Conservation (phyloP, 176 grass and related monocot genomes). For the Lolium perenne region DNA sequence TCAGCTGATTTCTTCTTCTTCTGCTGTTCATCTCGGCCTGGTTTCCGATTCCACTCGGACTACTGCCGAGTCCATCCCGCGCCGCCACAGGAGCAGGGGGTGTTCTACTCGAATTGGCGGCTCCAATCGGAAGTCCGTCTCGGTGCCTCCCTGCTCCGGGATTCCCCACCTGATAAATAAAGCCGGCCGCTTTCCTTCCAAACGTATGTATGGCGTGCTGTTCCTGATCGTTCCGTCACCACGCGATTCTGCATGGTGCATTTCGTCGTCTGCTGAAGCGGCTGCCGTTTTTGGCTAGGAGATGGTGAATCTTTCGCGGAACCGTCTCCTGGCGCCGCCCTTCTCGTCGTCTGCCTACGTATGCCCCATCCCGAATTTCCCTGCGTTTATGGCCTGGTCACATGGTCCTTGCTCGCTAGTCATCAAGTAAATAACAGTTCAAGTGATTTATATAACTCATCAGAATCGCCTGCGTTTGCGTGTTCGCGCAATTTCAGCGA, state of each 20-base stretch:
- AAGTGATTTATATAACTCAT: constrained; percentile 3
- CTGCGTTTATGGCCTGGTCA: constrained; percentile 25
- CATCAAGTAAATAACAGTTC: not conserved
- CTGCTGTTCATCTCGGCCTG: not conserved
- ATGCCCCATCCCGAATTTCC: not conserved
- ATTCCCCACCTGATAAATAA: not conserved
- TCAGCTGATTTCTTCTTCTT: constrained; percentile 3
- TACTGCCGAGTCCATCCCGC: not conserved
- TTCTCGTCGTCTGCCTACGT: constrained; percentile 33
- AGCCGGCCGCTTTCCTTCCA: not conserved
- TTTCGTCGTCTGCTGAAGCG: constrained; percentile 28
- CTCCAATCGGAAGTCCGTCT: not conserved
- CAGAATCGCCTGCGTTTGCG: not conserved
- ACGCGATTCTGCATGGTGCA: constrained; percentile 39
- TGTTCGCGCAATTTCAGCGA: constrained; percentile 28
- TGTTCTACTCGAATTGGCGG: not conserved
- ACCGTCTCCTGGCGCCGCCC: not conserved
- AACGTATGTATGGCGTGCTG: not conserved
- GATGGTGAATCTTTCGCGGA: constrained; percentile 16
- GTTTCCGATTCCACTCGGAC: constrained; percentile 2
- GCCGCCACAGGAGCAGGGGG: too few relatives aligned
- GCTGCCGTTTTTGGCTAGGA: not conserved
- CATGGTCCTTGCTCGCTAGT: constrained; percentile 21
- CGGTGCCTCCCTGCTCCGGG: not conserved
- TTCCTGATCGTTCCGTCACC: not conserved